Percentiles rank a stretch among this genome's conserved stretches.
phyloP scores from a whole-genome alignment of 257 asterid species.

The Misopates orontium region DNA sequence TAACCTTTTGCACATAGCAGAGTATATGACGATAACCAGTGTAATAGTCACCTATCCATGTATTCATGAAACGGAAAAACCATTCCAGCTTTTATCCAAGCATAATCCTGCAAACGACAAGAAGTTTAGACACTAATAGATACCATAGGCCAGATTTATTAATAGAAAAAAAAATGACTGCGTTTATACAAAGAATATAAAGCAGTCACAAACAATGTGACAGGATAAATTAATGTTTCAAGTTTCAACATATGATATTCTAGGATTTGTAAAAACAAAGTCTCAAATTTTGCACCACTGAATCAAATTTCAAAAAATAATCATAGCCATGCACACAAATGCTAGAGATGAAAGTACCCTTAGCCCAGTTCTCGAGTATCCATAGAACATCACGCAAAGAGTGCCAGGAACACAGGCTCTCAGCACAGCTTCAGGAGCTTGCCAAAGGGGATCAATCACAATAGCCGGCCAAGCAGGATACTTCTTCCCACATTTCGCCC shows the following conservation, averaged over 20 bases:
- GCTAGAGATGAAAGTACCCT: slow-evolving; percentile 56
- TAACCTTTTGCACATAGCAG: slow-evolving; percentile 5
- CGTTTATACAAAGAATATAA: not conserved
- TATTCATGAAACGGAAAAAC: slow-evolving; percentile 81
- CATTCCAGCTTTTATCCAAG: slow-evolving; percentile 95
- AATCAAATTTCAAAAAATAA: not conserved
- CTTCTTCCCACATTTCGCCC: slow-evolving; percentile 93
- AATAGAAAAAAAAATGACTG: not conserved
- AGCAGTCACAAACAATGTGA: slow-evolving; percentile 7
- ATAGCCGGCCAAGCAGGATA: slow-evolving; percentile 96
- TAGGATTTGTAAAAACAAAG: not conserved
- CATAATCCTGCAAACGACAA: slow-evolving; percentile 69
- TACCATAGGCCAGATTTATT: slow-evolving; percentile 21
- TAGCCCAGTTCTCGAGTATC: slow-evolving; percentile 62
- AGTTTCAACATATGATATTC: slow-evolving; percentile 16
- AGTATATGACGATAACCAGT: slow-evolving; percentile 18
- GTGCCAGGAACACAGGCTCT: slow-evolving; percentile 81
- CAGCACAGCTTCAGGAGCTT: slow-evolving; percentile 79
- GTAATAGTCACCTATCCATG: slow-evolving; percentile 64
- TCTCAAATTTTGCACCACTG: slow-evolving; percentile 13
- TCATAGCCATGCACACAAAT: slow-evolving; percentile 16
- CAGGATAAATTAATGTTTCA: too few species aligned
- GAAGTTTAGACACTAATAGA: slow-evolving; percentile 3
- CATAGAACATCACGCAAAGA: slow-evolving; percentile 91
- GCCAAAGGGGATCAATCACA: slow-evolving; percentile 72